Evolutionary conservation across 306 rosid species (phyloP).

Genomic region (Castanospermum australe): DNA sequence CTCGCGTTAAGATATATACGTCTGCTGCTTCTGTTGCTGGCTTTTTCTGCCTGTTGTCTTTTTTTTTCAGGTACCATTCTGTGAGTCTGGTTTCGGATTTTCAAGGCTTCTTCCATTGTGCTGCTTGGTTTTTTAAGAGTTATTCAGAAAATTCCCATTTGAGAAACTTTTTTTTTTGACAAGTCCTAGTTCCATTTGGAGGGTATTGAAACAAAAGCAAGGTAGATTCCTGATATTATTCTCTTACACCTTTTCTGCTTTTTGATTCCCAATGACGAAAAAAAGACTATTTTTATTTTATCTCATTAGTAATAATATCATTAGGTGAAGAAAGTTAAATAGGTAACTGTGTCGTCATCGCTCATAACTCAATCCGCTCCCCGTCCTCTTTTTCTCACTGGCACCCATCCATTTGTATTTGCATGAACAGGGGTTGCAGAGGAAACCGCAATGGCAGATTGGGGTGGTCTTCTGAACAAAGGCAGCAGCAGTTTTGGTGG

Average conservation of each 20-base stretch:
- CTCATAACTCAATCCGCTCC: conserved; percentile 14
- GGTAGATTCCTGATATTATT: conserved; percentile 81
- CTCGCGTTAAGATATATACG: neutral
- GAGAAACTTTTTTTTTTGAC: conserved; percentile 25
- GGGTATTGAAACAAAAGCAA: conserved; percentile 48
- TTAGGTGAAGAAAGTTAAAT: conserved; percentile 24
- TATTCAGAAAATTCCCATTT: conserved; percentile 40
- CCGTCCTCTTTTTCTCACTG: too few species aligned
- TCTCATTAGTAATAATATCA: conserved; percentile 27
- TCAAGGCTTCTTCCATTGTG: conserved; percentile 38
- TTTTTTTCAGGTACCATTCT: conserved; percentile 34
- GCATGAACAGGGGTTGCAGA: conserved; percentile 10
- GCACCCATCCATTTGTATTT: neutral
- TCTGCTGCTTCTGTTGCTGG: conserved; percentile 34
- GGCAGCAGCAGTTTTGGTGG: conserved; percentile 36
- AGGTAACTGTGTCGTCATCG: conserved; percentile 13
- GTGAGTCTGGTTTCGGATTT: conserved; percentile 14
- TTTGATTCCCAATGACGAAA: conserved; percentile 55
- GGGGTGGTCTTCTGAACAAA: conserved; percentile 35
- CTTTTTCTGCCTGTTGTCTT: conserved; percentile 29
- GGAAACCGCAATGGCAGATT: conserved; percentile 58
- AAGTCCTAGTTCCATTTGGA: conserved; percentile 33
- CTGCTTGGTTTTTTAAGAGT: conserved; percentile 36
- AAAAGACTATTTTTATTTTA: conserved; percentile 31
- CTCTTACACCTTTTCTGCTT: conserved; percentile 60